Conservation (phyloP, 108 stramenopile species). For the Schizochytrium sp. region DNA sequence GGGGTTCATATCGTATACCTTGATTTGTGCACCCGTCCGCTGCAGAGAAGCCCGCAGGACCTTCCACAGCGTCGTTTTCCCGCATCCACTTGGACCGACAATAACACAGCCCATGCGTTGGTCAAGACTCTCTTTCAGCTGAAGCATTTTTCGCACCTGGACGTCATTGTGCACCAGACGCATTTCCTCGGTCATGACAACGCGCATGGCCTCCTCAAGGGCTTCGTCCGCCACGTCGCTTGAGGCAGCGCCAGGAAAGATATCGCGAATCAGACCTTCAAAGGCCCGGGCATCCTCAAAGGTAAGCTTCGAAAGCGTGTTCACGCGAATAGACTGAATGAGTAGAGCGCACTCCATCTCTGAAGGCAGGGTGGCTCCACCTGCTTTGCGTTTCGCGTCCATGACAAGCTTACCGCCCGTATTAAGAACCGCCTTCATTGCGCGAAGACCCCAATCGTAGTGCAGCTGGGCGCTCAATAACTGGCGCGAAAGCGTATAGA, state of each 20-base stretch:
- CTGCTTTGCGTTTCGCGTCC: neutral
- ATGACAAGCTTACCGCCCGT: constrained; percentile 51
- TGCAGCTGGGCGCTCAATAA: constrained; percentile 51
- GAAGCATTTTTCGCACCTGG: constrained; percentile 56
- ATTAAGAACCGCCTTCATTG: constrained; percentile 56
- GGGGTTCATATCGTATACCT: constrained; percentile 52
- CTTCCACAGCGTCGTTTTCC: constrained; percentile 53
- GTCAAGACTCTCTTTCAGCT: constrained; percentile 57
- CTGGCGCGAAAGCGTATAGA: constrained; percentile 46
- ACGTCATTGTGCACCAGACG: constrained; percentile 39
- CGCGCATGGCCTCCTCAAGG: constrained; percentile 46
- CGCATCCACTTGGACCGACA: constrained; percentile 55
- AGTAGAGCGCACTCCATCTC: constrained; percentile 41
- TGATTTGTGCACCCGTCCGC: constrained; percentile 33
- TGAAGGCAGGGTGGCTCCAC: neutral
- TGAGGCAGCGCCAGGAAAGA: constrained; percentile 46
- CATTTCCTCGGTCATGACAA: constrained; percentile 35
- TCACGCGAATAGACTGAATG: constrained; percentile 55
- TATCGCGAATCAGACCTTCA: constrained; percentile 46
- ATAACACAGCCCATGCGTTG: constrained; percentile 63
- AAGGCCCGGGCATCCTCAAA: constrained; percentile 42
- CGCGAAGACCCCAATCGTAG: constrained; percentile 64
- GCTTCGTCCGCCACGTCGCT: constrained; percentile 38
- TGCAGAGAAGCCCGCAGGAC: constrained; percentile 34
- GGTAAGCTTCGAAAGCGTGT: constrained; percentile 58